Evolutionary conservation across 2,329 filamentous ascomycete genomes (phyloP), one percentile per base, ranked within the genome.

Genomic region (Phialocephala sp.): DNA sequence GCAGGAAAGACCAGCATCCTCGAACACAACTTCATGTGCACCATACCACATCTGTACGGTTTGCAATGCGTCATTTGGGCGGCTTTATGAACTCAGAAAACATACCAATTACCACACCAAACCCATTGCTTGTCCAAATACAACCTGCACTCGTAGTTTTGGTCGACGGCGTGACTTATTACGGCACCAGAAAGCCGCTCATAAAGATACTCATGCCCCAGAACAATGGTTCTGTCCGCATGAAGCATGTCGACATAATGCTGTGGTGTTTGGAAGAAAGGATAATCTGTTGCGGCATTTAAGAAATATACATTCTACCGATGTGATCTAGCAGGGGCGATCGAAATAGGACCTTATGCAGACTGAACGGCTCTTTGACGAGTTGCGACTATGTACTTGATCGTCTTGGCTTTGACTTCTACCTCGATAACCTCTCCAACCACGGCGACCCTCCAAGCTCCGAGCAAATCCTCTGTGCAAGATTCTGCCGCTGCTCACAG

Each of bases 211-310:
- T 8, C 50, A 54, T 54, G 27, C 12, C 6, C 50, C 50, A 35
- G 50, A 54, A 6, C 22, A n/a, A 32, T 54, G 24, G 50, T 27
- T 32, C 8, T 54, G 50, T 18, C 50, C 50, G 2, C 5, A 54
- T 18, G 18, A 35, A 18, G 14, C 14, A 35, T 54, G 50, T 27
- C 22, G 11, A 8, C 8, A 8, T 18, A 15, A 35, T 18, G 24
- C 22, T 4, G 22, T 35, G 12, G 14, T 35, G 24, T 54, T 54
- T 35, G 50, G 50, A n/a, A 54, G 50, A 12, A 54, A 24, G 22
- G 50, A 54, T 27, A 54, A 54, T 54, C 50, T 54, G 24, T 54
- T 54, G 27, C 22, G 50, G 5, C 50, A 54, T 32, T 2, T 54
- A 24, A 54, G 50, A 27, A 32, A 35, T 18, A 18, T 54, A 24